phyloP scores from a whole-genome alignment of 176 grass and related monocot genomes.

The Rhynchospora tenuis region DNA sequence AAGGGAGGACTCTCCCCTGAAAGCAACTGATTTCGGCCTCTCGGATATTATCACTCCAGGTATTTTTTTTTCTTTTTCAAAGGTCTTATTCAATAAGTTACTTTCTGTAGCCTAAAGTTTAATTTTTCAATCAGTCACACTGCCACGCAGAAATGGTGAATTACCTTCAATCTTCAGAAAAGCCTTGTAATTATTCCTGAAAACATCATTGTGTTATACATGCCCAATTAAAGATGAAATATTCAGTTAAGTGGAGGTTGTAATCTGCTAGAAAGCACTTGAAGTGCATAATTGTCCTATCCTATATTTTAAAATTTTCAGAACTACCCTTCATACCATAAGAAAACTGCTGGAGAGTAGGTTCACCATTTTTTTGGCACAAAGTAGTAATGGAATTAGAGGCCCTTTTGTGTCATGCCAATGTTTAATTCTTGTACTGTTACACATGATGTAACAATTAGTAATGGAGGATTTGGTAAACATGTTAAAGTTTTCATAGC shows the following conservation, averaged over 20 bases:
- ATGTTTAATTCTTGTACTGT: no score
- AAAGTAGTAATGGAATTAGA: no score
- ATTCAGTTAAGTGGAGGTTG: neutral
- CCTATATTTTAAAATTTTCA: neutral
- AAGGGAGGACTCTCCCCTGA: constrained; percentile 66
- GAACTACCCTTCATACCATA: neutral
- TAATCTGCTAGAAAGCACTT: neutral
- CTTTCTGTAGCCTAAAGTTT: neutral
- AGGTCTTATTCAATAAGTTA: no score
- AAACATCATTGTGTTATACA: neutral
- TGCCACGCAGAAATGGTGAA: neutral
- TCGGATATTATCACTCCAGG: constrained; percentile 94
- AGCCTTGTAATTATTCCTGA: neutral
- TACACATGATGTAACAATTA: no score
- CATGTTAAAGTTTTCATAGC: no score
- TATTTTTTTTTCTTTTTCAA: neutral
- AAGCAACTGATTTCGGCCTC: constrained; percentile 97
- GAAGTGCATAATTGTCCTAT: neutral
- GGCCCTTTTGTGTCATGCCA: no score
- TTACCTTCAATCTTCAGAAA: neutral
- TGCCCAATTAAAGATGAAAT: neutral
- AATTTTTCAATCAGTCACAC: neutral
- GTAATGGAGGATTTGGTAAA: no score
- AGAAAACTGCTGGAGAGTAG: neutral
- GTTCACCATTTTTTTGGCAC: neutral